Percentiles rank a stretch among this genome's conserved stretches.
Evolutionary conservation across 441 rosid species (phyloP).

Genomic region (Gossypium laxum): DNA sequence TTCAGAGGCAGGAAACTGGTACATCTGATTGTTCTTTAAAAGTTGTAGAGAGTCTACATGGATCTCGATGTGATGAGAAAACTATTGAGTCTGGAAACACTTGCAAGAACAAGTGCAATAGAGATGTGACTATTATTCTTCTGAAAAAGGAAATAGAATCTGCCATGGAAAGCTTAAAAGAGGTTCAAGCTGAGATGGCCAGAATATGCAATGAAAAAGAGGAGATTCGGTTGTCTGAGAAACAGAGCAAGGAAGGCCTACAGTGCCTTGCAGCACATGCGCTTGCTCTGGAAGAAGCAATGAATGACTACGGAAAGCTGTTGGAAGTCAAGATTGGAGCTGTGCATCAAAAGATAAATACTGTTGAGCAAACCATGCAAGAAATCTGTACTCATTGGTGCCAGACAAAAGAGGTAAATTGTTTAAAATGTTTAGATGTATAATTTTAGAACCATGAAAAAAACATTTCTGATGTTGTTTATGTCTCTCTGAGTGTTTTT

Average conservation of each 20-base stretch:
- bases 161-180: slow-evolving; percentile 69
- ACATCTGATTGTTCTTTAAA: slow-evolving; percentile 25
- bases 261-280: slow-evolving; percentile 39
- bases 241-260: slow-evolving; percentile 43
- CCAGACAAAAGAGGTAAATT: slow-evolving; percentile 50
- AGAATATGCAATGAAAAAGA: slow-evolving; percentile 55
- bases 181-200: slow-evolving; percentile 62
- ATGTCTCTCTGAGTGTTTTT: background rate
- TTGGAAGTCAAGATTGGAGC: slow-evolving; percentile 35
- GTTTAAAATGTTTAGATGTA: background rate
- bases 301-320: slow-evolving; percentile 45
- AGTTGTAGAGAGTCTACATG: slow-evolving; percentile 23
- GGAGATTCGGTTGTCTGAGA: slow-evolving; percentile 45
- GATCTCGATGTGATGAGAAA: slow-evolving; percentile 23
- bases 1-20: slow-evolving; percentile 25
- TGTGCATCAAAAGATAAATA: slow-evolving; percentile 40
- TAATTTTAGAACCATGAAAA: background rate
- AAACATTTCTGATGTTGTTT: background rate
- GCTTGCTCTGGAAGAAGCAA: slow-evolving; percentile 40
- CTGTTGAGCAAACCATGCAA: slow-evolving; percentile 31
- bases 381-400: slow-evolving; percentile 38
- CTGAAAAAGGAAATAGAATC: slow-evolving; percentile 71
- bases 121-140: slow-evolving; percentile 52
- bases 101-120: slow-evolving; percentile 28
- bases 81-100: slow-evolving; percentile 20